Conservation (phyloP, 768 basidiomycete genomes). For the Suillus discolor region DNA sequence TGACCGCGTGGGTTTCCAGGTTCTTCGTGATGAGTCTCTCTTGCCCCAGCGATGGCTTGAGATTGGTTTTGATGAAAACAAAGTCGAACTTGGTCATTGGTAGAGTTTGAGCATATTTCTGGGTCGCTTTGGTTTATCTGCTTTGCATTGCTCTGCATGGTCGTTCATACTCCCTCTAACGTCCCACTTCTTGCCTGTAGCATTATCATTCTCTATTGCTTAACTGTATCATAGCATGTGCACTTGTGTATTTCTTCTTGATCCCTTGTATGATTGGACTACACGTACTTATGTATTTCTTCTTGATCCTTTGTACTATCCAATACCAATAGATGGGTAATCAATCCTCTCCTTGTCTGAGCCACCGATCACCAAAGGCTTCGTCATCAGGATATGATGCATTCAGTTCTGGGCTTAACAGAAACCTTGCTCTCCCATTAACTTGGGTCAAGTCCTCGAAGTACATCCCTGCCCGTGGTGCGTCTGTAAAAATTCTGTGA, state of each 20-base stretch:
- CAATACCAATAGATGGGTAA: not conserved
- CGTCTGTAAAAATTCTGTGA: constrained; percentile 26
- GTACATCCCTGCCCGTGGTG: constrained; percentile 35
- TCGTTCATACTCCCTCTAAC: not conserved
- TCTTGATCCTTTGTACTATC: not conserved
- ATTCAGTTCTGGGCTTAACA: constrained; percentile 44
- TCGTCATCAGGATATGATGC: constrained; percentile 52
- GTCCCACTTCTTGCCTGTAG: constrained; percentile 3
- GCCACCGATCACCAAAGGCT: constrained; percentile 37
- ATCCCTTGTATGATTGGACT: too few species aligned
- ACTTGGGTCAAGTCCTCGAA: constrained; percentile 36
- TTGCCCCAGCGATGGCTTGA: constrained; percentile 56
- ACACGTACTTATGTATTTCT: not conserved
- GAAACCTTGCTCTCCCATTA: constrained; percentile 37
- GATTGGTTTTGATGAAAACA: constrained; percentile 55
- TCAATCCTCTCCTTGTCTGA: constrained; percentile 20
- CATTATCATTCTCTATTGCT: not conserved
- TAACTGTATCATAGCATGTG: too few species aligned
- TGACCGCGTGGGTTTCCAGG: constrained; percentile 65
- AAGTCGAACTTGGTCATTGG: constrained; percentile 68
- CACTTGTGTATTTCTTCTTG: too few species aligned
- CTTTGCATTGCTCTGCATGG: not conserved
- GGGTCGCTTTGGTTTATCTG: not conserved
- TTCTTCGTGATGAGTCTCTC: constrained; percentile 38
- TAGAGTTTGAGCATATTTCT: constrained; percentile 31